Base-by-base conservation (phyloP, 768 basidiomycete genomes). In the Daedaleopsis nitida region DNA sequence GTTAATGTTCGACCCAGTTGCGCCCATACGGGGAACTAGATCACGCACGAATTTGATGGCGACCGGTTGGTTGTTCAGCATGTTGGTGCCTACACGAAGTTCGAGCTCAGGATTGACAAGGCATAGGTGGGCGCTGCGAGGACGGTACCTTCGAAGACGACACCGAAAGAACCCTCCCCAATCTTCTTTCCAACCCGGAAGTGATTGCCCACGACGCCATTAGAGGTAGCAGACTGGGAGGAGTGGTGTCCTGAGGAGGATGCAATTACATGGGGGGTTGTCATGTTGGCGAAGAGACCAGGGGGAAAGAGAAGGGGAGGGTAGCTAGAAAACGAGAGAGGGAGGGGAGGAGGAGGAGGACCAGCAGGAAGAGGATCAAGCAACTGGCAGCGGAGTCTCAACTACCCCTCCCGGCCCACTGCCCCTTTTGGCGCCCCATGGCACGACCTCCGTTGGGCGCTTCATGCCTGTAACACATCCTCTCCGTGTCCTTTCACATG, bases 81-180 rank as follows among this genome's bases (percentile, higher is more conserved):
- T 81, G 74, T 96, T 97, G 42, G 86, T 85, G 56, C 95, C 95
- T 96, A 68, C 44, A 55, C 57, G 69, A 50, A 54, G 34, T n/a
- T 32, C 7, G 4, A 32, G 27, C 27, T 32, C 27, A 32, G 27
- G 27, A 7, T 32, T 32, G 27, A 32, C 27, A 7, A 3, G 27
- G 27, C 27, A 3, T 32, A 7, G 27, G 27, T 32, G 27, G 27
- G 7, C 27, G 27, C 27, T 32, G 27, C 3, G 27, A 32, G 27
- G 27, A 32, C 27, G 27, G 27, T 32, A 95, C 97, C 89, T 84
- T 98, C 89, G 76, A 97, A 94, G 64, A 98, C 90, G 66, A 98
- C 96, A 70, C 96, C 96, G 73, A 99, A 99, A n/a, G 90, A 92
- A 53, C 96, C 96, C 78, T 99, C 96, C 51, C 96, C 96, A 74